Percentiles rank a stretch among this genome's conserved stretches.
Conservation (phyloP, 805 yeast genomes). For the Metschnikowia corniflorae region DNA sequence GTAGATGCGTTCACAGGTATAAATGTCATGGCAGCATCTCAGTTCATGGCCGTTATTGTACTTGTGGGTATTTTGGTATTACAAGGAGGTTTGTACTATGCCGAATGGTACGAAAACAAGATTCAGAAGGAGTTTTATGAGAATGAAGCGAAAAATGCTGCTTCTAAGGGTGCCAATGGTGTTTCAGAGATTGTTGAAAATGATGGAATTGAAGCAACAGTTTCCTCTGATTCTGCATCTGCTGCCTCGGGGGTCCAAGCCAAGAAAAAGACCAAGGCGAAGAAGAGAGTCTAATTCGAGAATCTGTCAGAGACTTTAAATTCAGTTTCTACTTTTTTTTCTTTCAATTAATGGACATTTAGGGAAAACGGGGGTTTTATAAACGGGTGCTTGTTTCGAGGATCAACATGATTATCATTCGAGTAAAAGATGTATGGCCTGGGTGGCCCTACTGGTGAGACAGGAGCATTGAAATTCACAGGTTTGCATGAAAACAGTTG, state of each 20-base stretch:
- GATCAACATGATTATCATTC: too few relatives aligned
- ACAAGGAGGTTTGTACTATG: slow-evolving; percentile 88
- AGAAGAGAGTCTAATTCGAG: slow-evolving; percentile 17
- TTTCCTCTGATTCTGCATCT: background rate
- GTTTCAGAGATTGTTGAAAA: background rate
- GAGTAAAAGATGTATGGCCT: too few relatives aligned
- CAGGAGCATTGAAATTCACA: too few relatives aligned
- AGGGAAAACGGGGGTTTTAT: too few relatives aligned
- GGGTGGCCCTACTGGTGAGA: too few relatives aligned
- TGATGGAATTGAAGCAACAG: background rate
- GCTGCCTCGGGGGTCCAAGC: slow-evolving; percentile 9
- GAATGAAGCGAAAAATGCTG: slow-evolving; percentile 24
- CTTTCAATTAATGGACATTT: too few relatives aligned
- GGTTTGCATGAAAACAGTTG: too few relatives aligned
- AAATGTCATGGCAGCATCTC: slow-evolving; percentile 88
- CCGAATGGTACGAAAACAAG: slow-evolving; percentile 54
- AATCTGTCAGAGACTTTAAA: too few relatives aligned
- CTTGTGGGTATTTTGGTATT: slow-evolving; percentile 76
- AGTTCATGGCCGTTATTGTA: slow-evolving; percentile 67
- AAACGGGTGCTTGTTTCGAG: too few relatives aligned
- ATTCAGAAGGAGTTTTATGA: slow-evolving; percentile 31
- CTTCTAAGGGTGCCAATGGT: slow-evolving; percentile 2
- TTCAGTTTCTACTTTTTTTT: too few relatives aligned
- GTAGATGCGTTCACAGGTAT: slow-evolving; percentile 82
- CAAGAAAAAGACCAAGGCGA: slow-evolving; percentile 16